Percentiles rank a stretch among this genome's conserved stretches.
Evolutionary conservation across 1,284 basidiomycete species (phyloP).

Genomic region (Moniliella sp.): DNA sequence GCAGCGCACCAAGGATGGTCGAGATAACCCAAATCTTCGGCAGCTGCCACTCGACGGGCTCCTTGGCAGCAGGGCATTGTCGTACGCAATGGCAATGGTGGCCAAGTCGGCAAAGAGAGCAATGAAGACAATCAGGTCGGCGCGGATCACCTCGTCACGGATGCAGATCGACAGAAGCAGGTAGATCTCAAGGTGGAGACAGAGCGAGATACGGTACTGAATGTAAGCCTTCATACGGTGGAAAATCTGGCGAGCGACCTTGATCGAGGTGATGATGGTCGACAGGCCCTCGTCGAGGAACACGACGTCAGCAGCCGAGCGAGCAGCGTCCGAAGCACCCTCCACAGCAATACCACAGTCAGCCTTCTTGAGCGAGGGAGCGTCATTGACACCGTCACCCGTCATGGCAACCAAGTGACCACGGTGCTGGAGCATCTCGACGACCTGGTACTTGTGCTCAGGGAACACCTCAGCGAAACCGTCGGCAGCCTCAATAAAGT

Average conservation of each 20-base stretch:
- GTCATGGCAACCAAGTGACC: slow-evolving; percentile 42
- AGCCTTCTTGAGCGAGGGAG: slow-evolving; percentile 39
- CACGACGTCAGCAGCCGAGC: slow-evolving; percentile 40
- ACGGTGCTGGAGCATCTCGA: slow-evolving; percentile 41
- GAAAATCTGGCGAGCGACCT: slow-evolving; percentile 43
- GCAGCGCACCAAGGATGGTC: slow-evolving; percentile 36
- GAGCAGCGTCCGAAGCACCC: slow-evolving; percentile 39
- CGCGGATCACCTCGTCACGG: slow-evolving; percentile 41
- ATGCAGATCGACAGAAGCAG: slow-evolving; percentile 40
- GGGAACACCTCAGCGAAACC: slow-evolving; percentile 44
- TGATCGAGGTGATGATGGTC: slow-evolving; percentile 42
- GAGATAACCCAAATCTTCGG: slow-evolving; percentile 44
- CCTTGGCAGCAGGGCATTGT: slow-evolving; percentile 38
- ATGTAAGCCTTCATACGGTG: slow-evolving; percentile 43
- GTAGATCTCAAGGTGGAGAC: slow-evolving; percentile 43
- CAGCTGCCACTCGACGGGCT: slow-evolving; percentile 43
- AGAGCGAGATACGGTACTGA: slow-evolving; percentile 36
- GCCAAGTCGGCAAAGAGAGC: slow-evolving; percentile 42
- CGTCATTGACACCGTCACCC: slow-evolving; percentile 36
- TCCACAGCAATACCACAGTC: slow-evolving; percentile 40
- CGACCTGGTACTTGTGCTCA: slow-evolving; percentile 42
- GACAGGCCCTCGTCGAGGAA: slow-evolving; percentile 40
- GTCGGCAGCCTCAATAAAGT: slow-evolving; percentile 42
- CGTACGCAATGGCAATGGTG: slow-evolving; percentile 41
- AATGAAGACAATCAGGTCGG: slow-evolving; percentile 42